Conservation (phyloP, 805 yeast genomes). For the Candida multigemmis region DNA sequence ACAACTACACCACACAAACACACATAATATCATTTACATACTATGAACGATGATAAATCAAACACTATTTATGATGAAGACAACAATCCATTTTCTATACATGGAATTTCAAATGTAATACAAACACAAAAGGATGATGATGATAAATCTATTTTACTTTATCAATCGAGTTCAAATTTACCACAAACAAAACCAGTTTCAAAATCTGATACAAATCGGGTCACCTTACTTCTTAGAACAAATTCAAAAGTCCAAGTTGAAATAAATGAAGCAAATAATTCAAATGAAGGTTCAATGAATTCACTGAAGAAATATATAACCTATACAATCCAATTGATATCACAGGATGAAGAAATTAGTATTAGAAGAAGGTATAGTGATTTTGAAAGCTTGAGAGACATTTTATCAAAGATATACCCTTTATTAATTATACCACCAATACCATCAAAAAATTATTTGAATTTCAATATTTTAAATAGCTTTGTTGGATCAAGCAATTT, state of each 20-base stretch:
- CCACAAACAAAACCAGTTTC: slow-evolving; percentile 1
- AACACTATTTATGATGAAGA: slow-evolving; percentile 24
- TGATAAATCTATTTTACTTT: slow-evolving; percentile 22
- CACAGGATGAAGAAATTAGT: slow-evolving; percentile 41
- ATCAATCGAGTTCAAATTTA: slow-evolving; percentile 8
- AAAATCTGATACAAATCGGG: slow-evolving; percentile 29
- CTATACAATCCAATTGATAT: slow-evolving; percentile 66
- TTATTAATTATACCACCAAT: slow-evolving; percentile 85
- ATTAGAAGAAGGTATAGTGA: slow-evolving; percentile 81
- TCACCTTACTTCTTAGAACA: slow-evolving; percentile 23
- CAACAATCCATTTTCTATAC: slow-evolving; percentile 25
- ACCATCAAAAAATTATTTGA: slow-evolving; percentile 46
- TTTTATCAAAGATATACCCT: slow-evolving; percentile 67
- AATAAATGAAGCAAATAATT: slow-evolving; percentile 79
- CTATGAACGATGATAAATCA: too few species aligned
- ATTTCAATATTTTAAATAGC: slow-evolving; percentile 24
- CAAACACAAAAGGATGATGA: slow-evolving; percentile 8
- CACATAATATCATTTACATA: too few species aligned
- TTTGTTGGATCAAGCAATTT: slow-evolving; percentile 11
- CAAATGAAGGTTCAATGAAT: slow-evolving; percentile 65
- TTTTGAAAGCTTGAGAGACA: slow-evolving; percentile 73
- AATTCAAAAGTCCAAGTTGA: slow-evolving; percentile 18
- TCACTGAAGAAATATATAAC: slow-evolving; percentile 60
- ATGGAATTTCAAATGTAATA: neutral
- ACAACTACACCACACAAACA: too few species aligned